Conservation (phyloP, 2,329 filamentous ascomycete species). For the Neoscytalidium dimidiatum region DNA sequence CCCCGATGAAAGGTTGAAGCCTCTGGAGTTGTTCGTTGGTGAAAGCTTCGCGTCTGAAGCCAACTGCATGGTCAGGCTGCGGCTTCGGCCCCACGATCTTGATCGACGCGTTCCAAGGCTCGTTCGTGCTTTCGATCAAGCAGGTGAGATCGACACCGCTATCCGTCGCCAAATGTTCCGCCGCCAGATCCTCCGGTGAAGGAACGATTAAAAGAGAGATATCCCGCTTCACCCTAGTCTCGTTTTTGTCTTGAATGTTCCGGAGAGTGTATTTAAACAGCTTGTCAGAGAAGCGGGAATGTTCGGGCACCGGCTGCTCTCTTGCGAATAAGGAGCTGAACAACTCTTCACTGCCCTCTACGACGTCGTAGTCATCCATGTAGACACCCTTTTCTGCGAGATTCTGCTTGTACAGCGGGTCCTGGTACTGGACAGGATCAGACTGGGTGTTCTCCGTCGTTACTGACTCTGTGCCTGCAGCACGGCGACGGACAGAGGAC, state of each 20-base stretch:
- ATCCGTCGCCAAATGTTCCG: neutral
- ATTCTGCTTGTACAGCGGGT: conserved; percentile 36
- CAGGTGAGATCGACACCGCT: conserved; percentile 17
- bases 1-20: conserved; percentile 26
- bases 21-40: too few species aligned
- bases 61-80: neutral
- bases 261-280: conserved; percentile 37
- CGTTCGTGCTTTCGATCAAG: conserved; percentile 45
- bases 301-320: too few species aligned
- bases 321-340: neutral
- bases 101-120: conserved; percentile 46
- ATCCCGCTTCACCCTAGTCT: conserved; percentile 1
- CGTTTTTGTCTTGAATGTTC: neutral
- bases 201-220: conserved; percentile 16
- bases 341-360: too few species aligned
- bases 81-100: conserved; percentile 28
- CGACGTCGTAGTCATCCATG: too few species aligned
- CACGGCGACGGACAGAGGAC: conserved; percentile 7
- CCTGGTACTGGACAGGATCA: conserved; percentile 24
- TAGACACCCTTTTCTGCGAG: conserved; percentile 25
- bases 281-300: conserved; percentile 43
- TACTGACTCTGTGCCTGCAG: conserved; percentile 21
- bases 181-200: too few species aligned
- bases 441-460: neutral
- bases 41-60: neutral